Evolutionary conservation across 495 filamentous ascomycete species (phyloP).

Genomic region (Jackrogersella minutella): DNA sequence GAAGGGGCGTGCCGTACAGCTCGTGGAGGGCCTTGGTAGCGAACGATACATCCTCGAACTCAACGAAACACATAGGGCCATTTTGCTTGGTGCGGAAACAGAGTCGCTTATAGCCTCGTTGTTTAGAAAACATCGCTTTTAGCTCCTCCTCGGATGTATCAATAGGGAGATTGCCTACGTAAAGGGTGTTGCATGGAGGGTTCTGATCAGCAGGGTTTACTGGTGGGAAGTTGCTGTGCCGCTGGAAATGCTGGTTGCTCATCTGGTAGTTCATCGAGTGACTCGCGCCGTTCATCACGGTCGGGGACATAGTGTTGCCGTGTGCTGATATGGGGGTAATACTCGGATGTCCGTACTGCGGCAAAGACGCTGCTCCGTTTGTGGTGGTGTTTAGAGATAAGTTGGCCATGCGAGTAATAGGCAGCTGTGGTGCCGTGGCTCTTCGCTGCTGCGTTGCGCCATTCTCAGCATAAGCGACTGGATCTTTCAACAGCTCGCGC

Average conservation of each 20-base stretch:
- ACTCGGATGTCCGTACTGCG: conserved; percentile 59
- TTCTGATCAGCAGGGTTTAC: conserved; percentile 97
- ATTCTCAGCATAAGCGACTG: conserved; percentile 83
- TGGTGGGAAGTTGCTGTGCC: conserved; percentile 77
- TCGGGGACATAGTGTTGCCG: conserved; percentile 68
- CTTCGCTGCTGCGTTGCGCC: conserved; percentile 70
- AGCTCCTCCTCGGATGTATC: conserved; percentile 97
- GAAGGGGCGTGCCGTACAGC: conserved; percentile 85
- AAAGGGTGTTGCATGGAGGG: conserved; percentile 96
- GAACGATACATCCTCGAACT: conserved; percentile 94
- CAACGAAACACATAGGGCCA: conserved; percentile 98
- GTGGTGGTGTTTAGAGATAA: conserved; percentile 74
- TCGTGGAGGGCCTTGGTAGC: conserved; percentile 94
- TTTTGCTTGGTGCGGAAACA: conserved; percentile 99
- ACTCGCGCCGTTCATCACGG: conserved; percentile 55
- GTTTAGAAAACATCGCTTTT: conserved; percentile 92
- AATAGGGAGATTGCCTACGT: conserved; percentile 93
- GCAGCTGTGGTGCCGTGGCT: conserved; percentile 77
- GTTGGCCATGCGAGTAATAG: conserved; percentile 72
- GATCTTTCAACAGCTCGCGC: conserved; percentile 81
- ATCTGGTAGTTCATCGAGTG: conserved; percentile 62
- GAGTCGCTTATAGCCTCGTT: conserved; percentile 93
- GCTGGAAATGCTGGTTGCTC: conserved; percentile 64
- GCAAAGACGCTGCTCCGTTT: conserved; percentile 56
- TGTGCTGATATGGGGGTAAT: conserved; percentile 58